Evolutionary conservation across 176 grass and related monocot species (phyloP), one percentile per base, ranked within the genome.

Genomic region (Musa beccarii): DNA sequence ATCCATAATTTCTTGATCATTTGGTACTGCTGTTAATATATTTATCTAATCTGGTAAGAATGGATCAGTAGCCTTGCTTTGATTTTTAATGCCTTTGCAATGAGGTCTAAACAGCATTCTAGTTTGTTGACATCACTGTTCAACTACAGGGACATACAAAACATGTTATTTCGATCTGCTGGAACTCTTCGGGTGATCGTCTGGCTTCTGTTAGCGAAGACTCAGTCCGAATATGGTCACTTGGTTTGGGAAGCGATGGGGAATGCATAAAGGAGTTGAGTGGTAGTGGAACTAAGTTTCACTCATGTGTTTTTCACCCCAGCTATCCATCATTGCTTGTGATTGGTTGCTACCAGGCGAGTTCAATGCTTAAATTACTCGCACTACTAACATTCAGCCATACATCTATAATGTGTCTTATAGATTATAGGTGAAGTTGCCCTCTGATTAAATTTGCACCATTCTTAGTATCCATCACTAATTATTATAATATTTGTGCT

Each of bases 241-340:
- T 80, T 51, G 59, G 79, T 64, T 73, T 59, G 22, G 79, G 57
- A 29, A 80, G 69, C 64, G 69, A 80, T 21, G 55, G 56, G 3
- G 79, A 73, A 52, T 64, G 56, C 13, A 23, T 80, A 20, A 69
- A 80, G 20, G 79, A 80, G 22, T 13, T 80, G 69, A 80, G 57
- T 59, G 54, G 79, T 64, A 80, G 53, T 7, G 79, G 79, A 8
- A 80, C 52, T 49, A 80, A 80, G 69, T 80, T 73, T 24, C 79
- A 80, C 50, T 80, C 79, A 3, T 80, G 79, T 34, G 79, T 80
- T 65, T 80, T 80, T 50, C 79, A 80, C 57, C 79, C 79, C 7
- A 65, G 14, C 14, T 73, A 80, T 73, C 49, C 69, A 21, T 65
- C 68, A 16, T 20, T 80, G 22, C 68, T 80, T 13, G 59, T 73